Evolutionary conservation across 2,329 filamentous ascomycete species (phyloP), one percentile per base, ranked within the genome.

Genomic region (Fusarium sp.): DNA sequence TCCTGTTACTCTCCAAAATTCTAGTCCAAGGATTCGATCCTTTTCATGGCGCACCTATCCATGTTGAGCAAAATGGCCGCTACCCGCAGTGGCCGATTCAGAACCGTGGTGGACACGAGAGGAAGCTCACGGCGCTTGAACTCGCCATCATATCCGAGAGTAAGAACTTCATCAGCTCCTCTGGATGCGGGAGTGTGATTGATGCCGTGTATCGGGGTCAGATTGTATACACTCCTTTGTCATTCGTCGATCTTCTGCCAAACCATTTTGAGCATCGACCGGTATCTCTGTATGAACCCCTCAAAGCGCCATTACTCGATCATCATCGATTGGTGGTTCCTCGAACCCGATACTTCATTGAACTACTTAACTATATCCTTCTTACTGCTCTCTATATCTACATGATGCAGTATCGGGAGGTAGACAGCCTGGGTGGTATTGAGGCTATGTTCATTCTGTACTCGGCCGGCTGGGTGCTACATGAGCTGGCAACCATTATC

Each of bases 61-160:
- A 89, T 35, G 82, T 91, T 15, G 79, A 83, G 24, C 80, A 81
- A 20, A 80, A 84, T 33, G 83, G 83, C 3, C 74, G 79, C 9
- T 73, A 75, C 11, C 71, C 73, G 5, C 79, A 81, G 45, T 82
- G 80, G 79, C 77, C 79, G 0, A 69, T 80, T 0, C 79, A 81
- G 40, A 73, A 78, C 15, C 73, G 80, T 65, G 78, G 77, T 33
- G 79, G 81, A 13, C 75, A 80, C 62, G 81, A 82, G 68, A 72
- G 86, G 45, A 89, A 88, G 75, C 77, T 91, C 33, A 91, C 89
- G 4, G 88, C 89, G 1, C 81, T 92, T 5, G 90, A 92, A 75
- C 84, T 92, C n/a, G 89, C 89, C 26, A 91, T 92, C 54, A 83
- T 92, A 1, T 89, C 89, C 0, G 89, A 92, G 74, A 89, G 88